Evolutionary conservation across 768 basidiomycete species (phyloP), one percentile per base, ranked within the genome.

Genomic region (Coprinopsis cinerea): DNA sequence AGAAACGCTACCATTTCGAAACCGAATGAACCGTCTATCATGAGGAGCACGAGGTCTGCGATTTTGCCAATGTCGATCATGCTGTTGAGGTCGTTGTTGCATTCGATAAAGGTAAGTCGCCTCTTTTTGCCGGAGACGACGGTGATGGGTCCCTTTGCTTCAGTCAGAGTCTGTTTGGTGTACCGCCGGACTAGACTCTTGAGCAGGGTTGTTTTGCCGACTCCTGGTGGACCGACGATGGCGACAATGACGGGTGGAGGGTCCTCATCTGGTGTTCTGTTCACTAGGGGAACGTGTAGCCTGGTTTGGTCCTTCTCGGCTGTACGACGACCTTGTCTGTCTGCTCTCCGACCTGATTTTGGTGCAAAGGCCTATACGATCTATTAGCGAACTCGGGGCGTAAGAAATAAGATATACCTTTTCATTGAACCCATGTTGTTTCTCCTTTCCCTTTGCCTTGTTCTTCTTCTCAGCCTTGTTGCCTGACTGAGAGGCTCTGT

Each of bases 51-150:
- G 50, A 99, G 76, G 68, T 98, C 96, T 6, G 91, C 96, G 50
- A 98, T 82, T 69, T 99, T 99, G 48, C 85, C 95, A 59, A 97
- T 77, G 75, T 99, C 96, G 56, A 98, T 90, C 95, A 98, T 97
- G 45, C 92, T 92, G 65, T 93, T 93, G 57, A 98, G 76, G 70
- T 98, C 94, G 63, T 92, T 97, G 59, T 93, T 93, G 70, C 93
- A 98, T 67, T 98, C 96, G 44, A 99, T 78, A 63, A 98, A 92
- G 0, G 96, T 97, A n/a, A 98, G 72, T 13, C 96, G 74, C 43
- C 91, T 77, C 59, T 84, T 91, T 73, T 97, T 98, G 35, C 95
- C 94, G 44, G 83, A 84, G 39, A 98, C 87, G 18, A 98, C 88
- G 0, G 96, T 99, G 44, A 98, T 83, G 3, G 96, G 96, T 0